Evolutionary conservation across 2,329 filamentous ascomycete species (phyloP), one percentile per base, ranked within the genome.

Genomic region (Beauveria medogensis): DNA sequence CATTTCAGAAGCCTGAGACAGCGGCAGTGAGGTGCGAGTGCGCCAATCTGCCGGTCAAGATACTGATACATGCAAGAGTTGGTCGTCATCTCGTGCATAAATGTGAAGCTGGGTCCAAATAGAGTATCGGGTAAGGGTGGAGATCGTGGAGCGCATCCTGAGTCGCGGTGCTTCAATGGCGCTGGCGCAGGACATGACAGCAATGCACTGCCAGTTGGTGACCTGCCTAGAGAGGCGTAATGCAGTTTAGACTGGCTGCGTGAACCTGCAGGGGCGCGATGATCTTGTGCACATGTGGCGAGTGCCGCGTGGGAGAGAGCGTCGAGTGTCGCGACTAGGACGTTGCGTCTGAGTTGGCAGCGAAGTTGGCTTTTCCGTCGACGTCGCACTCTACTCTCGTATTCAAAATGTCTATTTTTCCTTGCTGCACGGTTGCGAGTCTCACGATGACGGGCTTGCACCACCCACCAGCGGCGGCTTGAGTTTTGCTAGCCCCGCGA

Each of bases 1-100:
- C 41, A 52, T 60, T 22, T 50, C 58, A 60, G 51, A 60, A 55
- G 58, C 51, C 58, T 60, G 58, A 60, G 58, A 60, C 58, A 60
- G n/a, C 5, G 47, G 30, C 54, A 55, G 34, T n/a, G 54, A 47
- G 16, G 54, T 20, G 41, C 54, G 28, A 55, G 54, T 46, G 43
- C 41, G 54, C 28, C 41, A 24, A 28, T 16, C 16, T 3, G 12
- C 26, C 28, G 7, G 24, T 2, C 26, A 20, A 34, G n/a, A 44
- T 34, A n/a, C 16, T 7, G 40, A 46, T n/a, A 26, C 30, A 26
- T 28, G 41, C 30, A 18, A 37, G n/a, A 46, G 41, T 18, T 56
- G 28, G 44, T 40, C 55, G n/a, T 58, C 55, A 52, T 59, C 56
- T 59, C 37, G 48, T 53, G 47, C 37, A 37, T 59, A 18, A 26